phyloP scores from a whole-genome alignment of 2,329 filamentous ascomycete genomes.

The Ceratocystis cubensis region DNA sequence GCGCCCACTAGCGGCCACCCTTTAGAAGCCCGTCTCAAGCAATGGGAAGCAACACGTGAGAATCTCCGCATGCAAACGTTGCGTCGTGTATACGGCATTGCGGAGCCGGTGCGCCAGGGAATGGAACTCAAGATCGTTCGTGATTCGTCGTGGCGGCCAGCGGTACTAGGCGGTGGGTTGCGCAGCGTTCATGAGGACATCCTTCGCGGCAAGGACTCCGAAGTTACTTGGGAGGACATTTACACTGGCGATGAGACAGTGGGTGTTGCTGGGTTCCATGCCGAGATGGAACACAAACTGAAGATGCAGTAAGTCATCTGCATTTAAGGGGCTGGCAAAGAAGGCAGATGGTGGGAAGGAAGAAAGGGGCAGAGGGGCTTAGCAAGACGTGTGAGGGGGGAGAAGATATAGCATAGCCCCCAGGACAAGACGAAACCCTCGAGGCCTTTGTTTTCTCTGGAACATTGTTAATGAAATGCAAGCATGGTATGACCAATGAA shows the following conservation, averaged over 20 bases:
- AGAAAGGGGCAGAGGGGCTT: not conserved
- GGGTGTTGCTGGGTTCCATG: conserved; percentile 61
- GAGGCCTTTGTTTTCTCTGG: not conserved
- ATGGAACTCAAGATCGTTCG: conserved; percentile 91
- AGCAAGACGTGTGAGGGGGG: not conserved
- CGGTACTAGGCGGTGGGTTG: conserved; percentile 46
- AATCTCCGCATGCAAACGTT: conserved; percentile 76
- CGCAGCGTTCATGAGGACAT: conserved; percentile 80
- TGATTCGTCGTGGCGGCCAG: conserved; percentile 67
- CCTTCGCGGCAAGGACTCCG: conserved; percentile 62
- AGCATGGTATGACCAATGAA: not conserved
- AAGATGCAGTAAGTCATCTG: conserved; percentile 42
- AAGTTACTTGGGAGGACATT: conserved; percentile 86
- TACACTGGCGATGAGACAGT: conserved; percentile 67
- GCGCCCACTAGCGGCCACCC: conserved; percentile 59
- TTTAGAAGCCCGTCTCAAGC: conserved; percentile 75
- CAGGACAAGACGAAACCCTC: not conserved
- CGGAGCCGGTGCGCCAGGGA: conserved; percentile 77
- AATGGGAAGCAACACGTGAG: conserved; percentile 86
- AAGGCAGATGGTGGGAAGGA: not conserved
- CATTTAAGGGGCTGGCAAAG: not conserved
- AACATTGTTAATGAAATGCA: not conserved
- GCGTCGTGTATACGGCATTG: conserved; percentile 77
- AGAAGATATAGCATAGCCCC: not conserved
- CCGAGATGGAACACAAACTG: conserved; percentile 87